These are phyloP conservation scores for Knoxdaviesia capensis DNA, from an alignment of 2,329 filamentous ascomycete genomes.

Conservation along the genomic window DNA sequence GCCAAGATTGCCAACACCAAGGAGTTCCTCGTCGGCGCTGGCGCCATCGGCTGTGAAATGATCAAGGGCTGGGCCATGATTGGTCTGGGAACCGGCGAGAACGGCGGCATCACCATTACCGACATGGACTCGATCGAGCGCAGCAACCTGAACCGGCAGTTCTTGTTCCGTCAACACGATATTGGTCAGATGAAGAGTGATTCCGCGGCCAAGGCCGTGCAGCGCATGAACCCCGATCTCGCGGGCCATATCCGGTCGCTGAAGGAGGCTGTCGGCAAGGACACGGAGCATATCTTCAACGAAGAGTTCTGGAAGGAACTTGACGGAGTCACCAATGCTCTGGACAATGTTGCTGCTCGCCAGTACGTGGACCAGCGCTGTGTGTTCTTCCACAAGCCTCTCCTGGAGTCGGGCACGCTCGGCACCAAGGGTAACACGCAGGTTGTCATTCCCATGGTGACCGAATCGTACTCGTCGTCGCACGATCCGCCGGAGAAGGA, in stretches of 20 bases:
- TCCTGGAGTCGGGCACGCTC: conserved; percentile 93
- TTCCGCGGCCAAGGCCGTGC: conserved; percentile 72
- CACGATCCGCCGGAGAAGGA: conserved; percentile 97
- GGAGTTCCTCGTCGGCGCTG: conserved; percentile 87
- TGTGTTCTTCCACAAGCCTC: conserved; percentile 93
- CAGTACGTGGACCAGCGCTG: conserved; percentile 93
- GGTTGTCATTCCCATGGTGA: conserved; percentile 75
- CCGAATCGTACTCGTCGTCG: conserved; percentile 87
- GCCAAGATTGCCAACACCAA: conserved; percentile 80
- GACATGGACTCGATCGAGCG: conserved; percentile 99
- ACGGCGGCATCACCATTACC: conserved; percentile 79
- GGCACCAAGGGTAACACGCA: conserved; percentile 98
- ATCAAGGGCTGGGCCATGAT: conserved; percentile 99
- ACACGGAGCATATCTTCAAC: conserved; percentile 88
- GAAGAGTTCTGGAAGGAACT: conserved; percentile 77
- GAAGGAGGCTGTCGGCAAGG: conserved; percentile 74
- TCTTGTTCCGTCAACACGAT: conserved; percentile 82
- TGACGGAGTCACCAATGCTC: conserved; percentile 86
- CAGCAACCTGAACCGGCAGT: conserved; percentile 95
- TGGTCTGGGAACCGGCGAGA: conserved; percentile 69
- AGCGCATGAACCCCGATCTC: conserved; percentile 89
- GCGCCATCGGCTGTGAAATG: conserved; percentile 97
- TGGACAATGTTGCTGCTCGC: conserved; percentile 93
- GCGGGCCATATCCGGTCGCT: conserved; percentile 67
- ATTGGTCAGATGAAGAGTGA: conserved; percentile 96